These are phyloP conservation scores for Penicillium glabrum DNA, from an alignment of 2,329 filamentous ascomycete genomes.

Conservation along the genomic window DNA sequence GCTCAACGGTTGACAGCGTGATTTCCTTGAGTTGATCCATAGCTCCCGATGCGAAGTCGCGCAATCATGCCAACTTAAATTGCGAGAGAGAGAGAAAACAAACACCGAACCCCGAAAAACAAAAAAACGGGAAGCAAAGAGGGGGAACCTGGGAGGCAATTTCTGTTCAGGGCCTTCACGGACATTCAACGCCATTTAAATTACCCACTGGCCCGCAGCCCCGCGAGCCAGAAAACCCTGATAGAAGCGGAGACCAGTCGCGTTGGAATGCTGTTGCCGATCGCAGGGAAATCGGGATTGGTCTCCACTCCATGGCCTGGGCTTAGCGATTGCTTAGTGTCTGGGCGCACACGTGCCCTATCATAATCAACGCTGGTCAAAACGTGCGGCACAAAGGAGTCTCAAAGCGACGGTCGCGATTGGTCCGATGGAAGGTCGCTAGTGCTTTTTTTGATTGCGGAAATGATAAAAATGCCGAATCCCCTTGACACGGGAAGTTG, in stretches of 20 bases:
- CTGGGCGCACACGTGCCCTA: slow-evolving; percentile 1
- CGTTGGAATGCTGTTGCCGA: slow-evolving; percentile 17
- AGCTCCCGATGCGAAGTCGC: background rate
- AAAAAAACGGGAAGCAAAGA: background rate
- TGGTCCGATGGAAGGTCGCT: background rate
- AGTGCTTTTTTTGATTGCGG: background rate
- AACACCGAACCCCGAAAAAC: background rate
- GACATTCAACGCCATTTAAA: slow-evolving; percentile 6
- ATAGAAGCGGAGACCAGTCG: slow-evolving; percentile 11
- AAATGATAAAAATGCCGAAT: background rate
- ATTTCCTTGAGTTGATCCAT: slow-evolving; percentile 18
- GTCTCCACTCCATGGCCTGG: slow-evolving; percentile 4
- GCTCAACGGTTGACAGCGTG: slow-evolving; percentile 13
- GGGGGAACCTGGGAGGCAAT: background rate
- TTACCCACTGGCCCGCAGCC: slow-evolving; percentile 1
- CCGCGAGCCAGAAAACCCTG: slow-evolving; percentile 11
- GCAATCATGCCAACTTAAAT: background rate
- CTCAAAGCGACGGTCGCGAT: background rate
- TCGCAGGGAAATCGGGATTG: slow-evolving; percentile 14
- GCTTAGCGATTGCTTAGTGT: slow-evolving; percentile 18
- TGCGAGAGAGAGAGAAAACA: background rate
- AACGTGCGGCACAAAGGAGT: background rate
- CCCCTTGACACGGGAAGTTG: background rate
- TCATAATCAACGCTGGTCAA: background rate
- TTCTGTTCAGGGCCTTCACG: background rate